Base-by-base conservation (phyloP, 805 yeast species). In the Metahyphopichia silvanorum region DNA sequence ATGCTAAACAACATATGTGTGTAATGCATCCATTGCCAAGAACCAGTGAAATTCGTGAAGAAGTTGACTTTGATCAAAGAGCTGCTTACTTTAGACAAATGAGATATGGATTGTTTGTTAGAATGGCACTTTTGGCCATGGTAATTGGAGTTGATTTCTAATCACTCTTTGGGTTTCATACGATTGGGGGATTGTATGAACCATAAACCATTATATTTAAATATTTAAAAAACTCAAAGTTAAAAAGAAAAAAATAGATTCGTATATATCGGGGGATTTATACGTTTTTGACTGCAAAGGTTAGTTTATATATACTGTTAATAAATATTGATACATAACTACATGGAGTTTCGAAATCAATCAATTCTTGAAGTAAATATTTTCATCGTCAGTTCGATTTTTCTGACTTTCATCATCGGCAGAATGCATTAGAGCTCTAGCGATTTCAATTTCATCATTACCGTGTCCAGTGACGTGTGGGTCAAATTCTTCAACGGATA, bases 81-180 rank as follows among this genome's bases (percentile, higher is more conserved):
- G 98, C 98, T 45, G 98, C 98, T 38, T 93, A 93, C 72, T 93
- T 93, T 76, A 85, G 99, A 78, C 98, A 93, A 74, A 93, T 93
- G 98, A 84, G 95, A 64, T 91, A 93, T 59, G 99, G 99, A 41
- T 74, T 93, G 60, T 93, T 82, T 57, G 96, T 94, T 29, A 88
- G 99, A 76, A 93, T 93, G 99, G 98, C 99, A 8, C 71, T 93
- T 50, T 76, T 93, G 57, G 96, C 98, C 35, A 84, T 93, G 95
- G 98, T 94, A 43, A 81, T 93, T 64, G 98, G 98, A 55, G 88
- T 86, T 52, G 96, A 87, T 58, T 78, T 82, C 44, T 85, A 68
- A 44, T n/a, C 14, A 11, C 15, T n/a, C n/a, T 22, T 14, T 5
- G 11, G 25, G 11, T n/a, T n/a, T n/a, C n/a, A 15, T 17, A 21